Evolutionary conservation across 495 filamentous ascomycete species (phyloP).

Genomic region (Aspergillus incahuasiensis): DNA sequence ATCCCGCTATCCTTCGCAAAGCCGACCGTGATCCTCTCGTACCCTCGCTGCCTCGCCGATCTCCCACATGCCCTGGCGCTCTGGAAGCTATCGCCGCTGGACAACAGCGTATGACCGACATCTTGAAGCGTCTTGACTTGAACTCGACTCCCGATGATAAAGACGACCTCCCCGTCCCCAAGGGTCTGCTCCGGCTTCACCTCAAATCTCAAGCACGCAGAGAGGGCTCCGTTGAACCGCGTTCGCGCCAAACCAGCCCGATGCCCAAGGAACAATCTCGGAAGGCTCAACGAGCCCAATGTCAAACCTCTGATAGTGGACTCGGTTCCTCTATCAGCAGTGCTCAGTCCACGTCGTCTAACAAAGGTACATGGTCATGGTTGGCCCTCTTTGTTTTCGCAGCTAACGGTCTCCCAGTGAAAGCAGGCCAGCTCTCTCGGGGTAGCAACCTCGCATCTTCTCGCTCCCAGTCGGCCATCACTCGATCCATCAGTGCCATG

Average conservation of each 20-base stretch:
- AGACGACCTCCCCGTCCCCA: slow-evolving; percentile 31
- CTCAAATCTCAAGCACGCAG: slow-evolving; percentile 16
- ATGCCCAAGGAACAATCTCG: slow-evolving; percentile 13
- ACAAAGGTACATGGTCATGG: slow-evolving; percentile 15
- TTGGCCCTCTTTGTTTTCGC: background rate
- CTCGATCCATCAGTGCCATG: slow-evolving; percentile 34
- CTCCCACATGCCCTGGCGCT: slow-evolving; percentile 41
- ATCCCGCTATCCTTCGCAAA: slow-evolving; percentile 40
- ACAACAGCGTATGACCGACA: slow-evolving; percentile 46
- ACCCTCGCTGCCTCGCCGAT: slow-evolving; percentile 45
- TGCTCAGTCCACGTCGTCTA: slow-evolving; percentile 20
- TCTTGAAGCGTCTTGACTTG: slow-evolving; percentile 40
- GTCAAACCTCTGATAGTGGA: slow-evolving; percentile 49
- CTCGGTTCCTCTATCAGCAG: slow-evolving; percentile 53
- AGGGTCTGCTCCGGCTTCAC: slow-evolving; percentile 12
- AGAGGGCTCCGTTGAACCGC: slow-evolving; percentile 13
- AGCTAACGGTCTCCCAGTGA: slow-evolving; percentile 10
- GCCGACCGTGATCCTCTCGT: slow-evolving; percentile 43
- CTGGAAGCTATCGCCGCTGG: slow-evolving; percentile 43
- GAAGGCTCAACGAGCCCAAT: slow-evolving; percentile 25
- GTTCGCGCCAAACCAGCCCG: slow-evolving; percentile 4
- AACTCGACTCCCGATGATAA: slow-evolving; percentile 28
- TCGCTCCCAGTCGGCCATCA: slow-evolving; percentile 39
- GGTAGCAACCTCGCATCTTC: slow-evolving; percentile 5
- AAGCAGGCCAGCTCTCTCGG: slow-evolving; percentile 24